Conservation (phyloP, 768 basidiomycete species). For the Amanita pallidorosea region DNA sequence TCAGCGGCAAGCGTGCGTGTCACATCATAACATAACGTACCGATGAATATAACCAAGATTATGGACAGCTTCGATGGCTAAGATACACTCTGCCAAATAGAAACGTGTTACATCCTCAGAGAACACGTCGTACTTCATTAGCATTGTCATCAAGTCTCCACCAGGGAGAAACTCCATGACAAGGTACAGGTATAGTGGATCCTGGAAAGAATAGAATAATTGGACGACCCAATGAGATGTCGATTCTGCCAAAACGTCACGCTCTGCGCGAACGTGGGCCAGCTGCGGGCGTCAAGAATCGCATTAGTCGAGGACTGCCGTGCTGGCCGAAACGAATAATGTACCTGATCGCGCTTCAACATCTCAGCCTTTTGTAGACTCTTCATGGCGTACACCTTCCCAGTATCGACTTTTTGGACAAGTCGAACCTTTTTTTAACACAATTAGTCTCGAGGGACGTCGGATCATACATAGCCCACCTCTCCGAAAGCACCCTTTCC, state of each 20-base stretch:
- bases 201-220: conserved; percentile 97
- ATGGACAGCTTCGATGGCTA: conserved; percentile 97
- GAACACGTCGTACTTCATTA: conserved; percentile 99
- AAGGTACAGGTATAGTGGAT: conserved; percentile 89
- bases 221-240: conserved; percentile 98
- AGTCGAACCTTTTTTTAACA: conserved; percentile 65
- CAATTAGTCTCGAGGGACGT: neutral
- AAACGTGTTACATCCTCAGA: conserved; percentile 97
- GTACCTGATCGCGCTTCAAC: conserved; percentile 97
- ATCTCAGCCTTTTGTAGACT: conserved; percentile 96
- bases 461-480: conserved; percentile 30
- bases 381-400: conserved; percentile 99
- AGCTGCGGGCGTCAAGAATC: conserved; percentile 37
- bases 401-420: conserved; percentile 95
- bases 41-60: conserved; percentile 98
- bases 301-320: neutral
- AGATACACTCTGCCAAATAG: conserved; percentile 97
- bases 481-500: conserved; percentile 99
- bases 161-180: conserved; percentile 86
- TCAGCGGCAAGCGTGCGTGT: neutral
- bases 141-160: conserved; percentile 99
- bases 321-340: neutral
- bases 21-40: conserved; percentile 30
- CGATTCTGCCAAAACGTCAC: conserved; percentile 92
- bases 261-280: conserved; percentile 94